These are phyloP conservation scores for Fusarium bulbicola DNA, from an alignment of 2,329 filamentous ascomycete genomes.

Conservation along the genomic window DNA sequence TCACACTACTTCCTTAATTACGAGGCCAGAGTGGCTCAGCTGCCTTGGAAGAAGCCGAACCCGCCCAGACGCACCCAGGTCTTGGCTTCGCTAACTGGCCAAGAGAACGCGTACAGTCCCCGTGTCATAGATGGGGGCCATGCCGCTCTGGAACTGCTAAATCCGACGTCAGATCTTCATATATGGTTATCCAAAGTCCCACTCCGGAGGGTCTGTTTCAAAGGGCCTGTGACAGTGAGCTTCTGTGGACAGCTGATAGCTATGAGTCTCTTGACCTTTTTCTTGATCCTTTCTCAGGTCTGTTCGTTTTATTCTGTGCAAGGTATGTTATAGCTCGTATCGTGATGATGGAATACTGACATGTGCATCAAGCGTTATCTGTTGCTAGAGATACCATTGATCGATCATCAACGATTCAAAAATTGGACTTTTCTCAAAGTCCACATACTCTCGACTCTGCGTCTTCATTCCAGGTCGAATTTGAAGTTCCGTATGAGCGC, in stretches of 20 bases:
- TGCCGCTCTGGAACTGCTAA: background rate
- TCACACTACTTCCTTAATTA: background rate
- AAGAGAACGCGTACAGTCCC: slow-evolving; percentile 1
- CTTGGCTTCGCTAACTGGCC: slow-evolving; percentile 25
- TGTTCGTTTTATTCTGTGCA: background rate
- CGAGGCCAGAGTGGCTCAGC: slow-evolving; percentile 30
- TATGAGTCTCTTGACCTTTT: slow-evolving; percentile 13
- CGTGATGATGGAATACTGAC: background rate
- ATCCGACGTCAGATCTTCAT: background rate
- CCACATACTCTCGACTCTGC: background rate
- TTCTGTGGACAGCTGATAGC: background rate
- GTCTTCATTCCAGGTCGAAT: slow-evolving; percentile 26
- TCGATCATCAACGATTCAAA: slow-evolving; percentile 10
- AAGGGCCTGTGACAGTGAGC: background rate
- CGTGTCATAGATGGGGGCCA: slow-evolving; percentile 19
- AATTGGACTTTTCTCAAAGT: slow-evolving; percentile 8
- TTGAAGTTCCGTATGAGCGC: slow-evolving; percentile 1
- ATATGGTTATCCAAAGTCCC: background rate
- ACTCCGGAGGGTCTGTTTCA: background rate
- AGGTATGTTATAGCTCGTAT: background rate
- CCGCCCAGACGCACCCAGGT: background rate
- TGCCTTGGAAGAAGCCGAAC: slow-evolving; percentile 19
- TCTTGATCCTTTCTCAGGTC: background rate
- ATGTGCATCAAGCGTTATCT: slow-evolving; percentile 1
- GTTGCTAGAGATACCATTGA: background rate